Evolutionary conservation across 1,139 yeast genomes (phyloP).

Genomic region (Diutina sp.): DNA sequence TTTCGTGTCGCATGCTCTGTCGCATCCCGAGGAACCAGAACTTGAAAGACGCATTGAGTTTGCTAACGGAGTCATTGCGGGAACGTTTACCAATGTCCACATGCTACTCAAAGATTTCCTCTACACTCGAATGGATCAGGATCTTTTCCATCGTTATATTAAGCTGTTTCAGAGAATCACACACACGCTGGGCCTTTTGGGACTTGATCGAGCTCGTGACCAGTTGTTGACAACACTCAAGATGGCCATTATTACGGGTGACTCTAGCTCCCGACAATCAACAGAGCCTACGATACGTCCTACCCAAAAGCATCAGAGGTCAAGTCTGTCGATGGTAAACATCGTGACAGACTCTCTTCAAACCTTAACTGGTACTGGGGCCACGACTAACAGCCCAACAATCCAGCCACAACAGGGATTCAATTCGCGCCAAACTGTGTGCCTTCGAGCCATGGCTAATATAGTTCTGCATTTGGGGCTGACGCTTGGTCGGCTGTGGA

Average conservation of each 20-base stretch:
- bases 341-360: background rate
- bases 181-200: background rate
- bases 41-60: background rate
- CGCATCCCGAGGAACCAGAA: background rate
- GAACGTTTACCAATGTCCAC: background rate
- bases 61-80: background rate
- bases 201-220: background rate
- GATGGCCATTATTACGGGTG: background rate
- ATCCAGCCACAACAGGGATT: background rate
- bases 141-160: background rate
- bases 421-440: background rate
- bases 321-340: background rate
- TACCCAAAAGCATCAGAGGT: background rate
- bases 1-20: background rate
- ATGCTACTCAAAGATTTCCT: background rate
- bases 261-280: background rate
- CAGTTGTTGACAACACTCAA: background rate
- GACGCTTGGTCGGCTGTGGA: conserved; percentile 2
- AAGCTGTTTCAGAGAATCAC: background rate
- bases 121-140: background rate
- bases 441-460: conserved; percentile 2
- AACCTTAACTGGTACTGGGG: background rate
- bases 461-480: background rate
- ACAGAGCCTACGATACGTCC: background rate
- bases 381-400: background rate